Percentiles rank a stretch among this genome's conserved stretches.
These are phyloP conservation scores for Urtica urens DNA, from an alignment of 306 rosid species.

Conservation along the genomic window DNA sequence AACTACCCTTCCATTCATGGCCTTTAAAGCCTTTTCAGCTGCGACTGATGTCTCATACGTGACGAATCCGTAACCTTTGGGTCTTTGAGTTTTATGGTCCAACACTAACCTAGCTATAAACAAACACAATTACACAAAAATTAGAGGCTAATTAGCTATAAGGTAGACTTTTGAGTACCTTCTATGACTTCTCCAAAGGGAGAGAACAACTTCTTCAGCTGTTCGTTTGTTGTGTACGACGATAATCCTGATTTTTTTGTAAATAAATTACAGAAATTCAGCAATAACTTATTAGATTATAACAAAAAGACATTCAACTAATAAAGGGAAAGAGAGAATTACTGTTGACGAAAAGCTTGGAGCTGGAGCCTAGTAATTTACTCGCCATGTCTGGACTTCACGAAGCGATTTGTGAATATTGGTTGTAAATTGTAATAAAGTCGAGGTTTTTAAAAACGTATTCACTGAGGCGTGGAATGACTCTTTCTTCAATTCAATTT, in stretches of 20 bases:
- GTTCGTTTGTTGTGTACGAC: constrained; percentile 35
- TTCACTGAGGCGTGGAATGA: no score
- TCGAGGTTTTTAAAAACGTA: no score
- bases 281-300: neutral
- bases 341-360: constrained; percentile 52
- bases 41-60: constrained; percentile 40
- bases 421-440: no score
- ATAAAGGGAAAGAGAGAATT: constrained; percentile 10
- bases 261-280: neutral
- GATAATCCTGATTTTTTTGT: constrained; percentile 40
- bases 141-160: neutral
- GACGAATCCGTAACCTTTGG: constrained; percentile 87
- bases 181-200: constrained; percentile 45
- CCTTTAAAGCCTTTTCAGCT: constrained; percentile 56
- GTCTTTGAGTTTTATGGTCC: constrained; percentile 45
- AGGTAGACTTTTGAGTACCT: constrained; percentile 38
- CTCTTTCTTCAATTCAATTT: no score
- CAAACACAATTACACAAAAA: neutral
- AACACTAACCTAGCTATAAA: constrained; percentile 34
- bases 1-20: constrained; percentile 73
- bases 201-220: constrained; percentile 40
- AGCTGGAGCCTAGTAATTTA: constrained; percentile 23
- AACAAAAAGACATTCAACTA: neutral
- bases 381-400: constrained; percentile 55
- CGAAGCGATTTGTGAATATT: no score